Base-by-base conservation (phyloP, 1,284 basidiomycete genomes). In the Microbotryum lychnidis-dioicae region DNA sequence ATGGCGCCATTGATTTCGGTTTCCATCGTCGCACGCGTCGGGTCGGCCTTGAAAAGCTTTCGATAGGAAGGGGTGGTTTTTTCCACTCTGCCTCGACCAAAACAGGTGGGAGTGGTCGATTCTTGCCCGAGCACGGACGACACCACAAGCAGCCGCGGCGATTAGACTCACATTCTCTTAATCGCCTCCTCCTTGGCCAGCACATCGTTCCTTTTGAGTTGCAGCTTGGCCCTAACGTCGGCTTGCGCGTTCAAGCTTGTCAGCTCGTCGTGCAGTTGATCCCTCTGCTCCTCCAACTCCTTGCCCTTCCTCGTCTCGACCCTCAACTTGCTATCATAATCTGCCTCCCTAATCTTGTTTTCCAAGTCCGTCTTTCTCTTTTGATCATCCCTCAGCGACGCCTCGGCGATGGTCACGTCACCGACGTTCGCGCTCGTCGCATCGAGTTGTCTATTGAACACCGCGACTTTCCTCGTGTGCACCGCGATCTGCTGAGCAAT, bases 171-270 rank as follows among this genome's bases (percentile, higher is more conserved):
- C 89, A 80, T 83, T 56, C 81, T 84, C 61, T 82, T 77, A 18
- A 90, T 78, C 50, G 89, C 86, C 20, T 77, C 76, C 23, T 77
- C 77, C 76, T 87, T 91, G 59, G 78, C 80, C 71, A 80, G 81
- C 42, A 84, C 73, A 66, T 92, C 89, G 0, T 78, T 78, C 62
- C 84, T 79, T 73, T 91, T 89, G 64, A 96, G 74, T 47, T 86
- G 83, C 51, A 97, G 76, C 69, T 85, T 86, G 1, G 92, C 91
- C 46, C 93, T 80, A 1, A 84, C 79, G 65, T 93, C 89, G 0
- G 89, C 86, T 73, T 97, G 91, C 46, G 83, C 74, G 71, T 86
- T 91, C 62, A 97, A 76, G 1, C 80, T 76, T 42, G 83, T 81
- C 52, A 94, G 79, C 69, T 97, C 92, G 1, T 76, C 69, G 61